Conservation (phyloP, 2,329 filamentous ascomycete species). For the Calonectria multiphialidica region DNA sequence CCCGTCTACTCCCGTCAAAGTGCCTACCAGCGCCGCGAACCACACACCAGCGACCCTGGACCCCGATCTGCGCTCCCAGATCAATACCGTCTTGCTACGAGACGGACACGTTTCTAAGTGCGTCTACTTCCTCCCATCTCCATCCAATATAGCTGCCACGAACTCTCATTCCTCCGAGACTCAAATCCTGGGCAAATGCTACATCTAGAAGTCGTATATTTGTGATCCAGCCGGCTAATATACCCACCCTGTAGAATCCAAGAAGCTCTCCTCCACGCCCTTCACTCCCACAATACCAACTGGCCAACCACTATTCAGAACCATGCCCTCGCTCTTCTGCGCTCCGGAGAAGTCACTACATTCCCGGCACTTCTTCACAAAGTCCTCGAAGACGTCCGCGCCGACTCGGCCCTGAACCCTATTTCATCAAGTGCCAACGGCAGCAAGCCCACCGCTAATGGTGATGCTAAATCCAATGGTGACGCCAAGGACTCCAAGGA, state of each 20-base stretch:
- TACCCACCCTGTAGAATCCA: slow-evolving; percentile 64
- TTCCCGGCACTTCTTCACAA: slow-evolving; percentile 72
- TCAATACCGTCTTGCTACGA: slow-evolving; percentile 69
- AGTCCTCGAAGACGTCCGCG: slow-evolving; percentile 72
- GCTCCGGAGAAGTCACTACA: slow-evolving; percentile 68
- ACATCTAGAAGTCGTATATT: neutral
- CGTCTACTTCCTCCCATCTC: slow-evolving; percentile 23
- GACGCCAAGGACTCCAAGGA: slow-evolving; percentile 35
- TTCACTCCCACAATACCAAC: slow-evolving; percentile 70
- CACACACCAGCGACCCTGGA: slow-evolving; percentile 73
- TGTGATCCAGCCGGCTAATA: slow-evolving; percentile 10
- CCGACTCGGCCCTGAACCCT: slow-evolving; percentile 54
- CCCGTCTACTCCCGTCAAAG: slow-evolving; percentile 69
- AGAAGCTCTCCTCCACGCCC: slow-evolving; percentile 72
- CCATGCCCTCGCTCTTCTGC: slow-evolving; percentile 71
- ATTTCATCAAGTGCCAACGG: slow-evolving; percentile 45
- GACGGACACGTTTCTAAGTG: slow-evolving; percentile 73
- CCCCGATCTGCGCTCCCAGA: slow-evolving; percentile 71
- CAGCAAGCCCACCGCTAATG: slow-evolving; percentile 49
- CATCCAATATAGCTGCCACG: neutral
- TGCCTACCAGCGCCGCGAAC: slow-evolving; percentile 69
- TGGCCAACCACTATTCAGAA: slow-evolving; percentile 72
- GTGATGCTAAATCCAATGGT: slow-evolving; percentile 45
- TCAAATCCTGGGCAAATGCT: neutral
- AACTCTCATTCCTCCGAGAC: neutral